These are phyloP conservation scores for Metschnikowia vanudenii DNA, from an alignment of 805 yeast species.

Conservation along the genomic window DNA sequence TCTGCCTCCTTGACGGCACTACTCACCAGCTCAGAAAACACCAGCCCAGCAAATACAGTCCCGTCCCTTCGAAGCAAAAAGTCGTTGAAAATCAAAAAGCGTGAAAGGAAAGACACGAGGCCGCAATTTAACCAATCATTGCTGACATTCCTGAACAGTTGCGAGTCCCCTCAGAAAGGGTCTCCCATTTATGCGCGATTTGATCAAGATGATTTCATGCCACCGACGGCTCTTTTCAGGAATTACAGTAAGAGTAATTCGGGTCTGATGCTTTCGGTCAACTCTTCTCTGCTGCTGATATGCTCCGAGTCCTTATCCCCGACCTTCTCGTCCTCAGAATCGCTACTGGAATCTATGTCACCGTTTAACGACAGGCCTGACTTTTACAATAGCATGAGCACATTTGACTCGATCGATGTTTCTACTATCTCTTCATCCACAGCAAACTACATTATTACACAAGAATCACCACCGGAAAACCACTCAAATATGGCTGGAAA, in stretches of 20 bases:
- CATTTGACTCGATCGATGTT: background rate
- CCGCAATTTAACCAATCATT: constrained; percentile 16
- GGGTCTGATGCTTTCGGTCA: constrained; percentile 24
- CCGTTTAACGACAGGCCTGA: constrained; percentile 28
- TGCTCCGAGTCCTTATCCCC: constrained; percentile 25
- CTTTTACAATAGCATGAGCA: constrained; percentile 21
- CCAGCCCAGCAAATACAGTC: constrained; percentile 9
- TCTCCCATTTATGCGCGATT: constrained; percentile 10
- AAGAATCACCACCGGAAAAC: background rate
- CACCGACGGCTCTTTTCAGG: constrained; percentile 21
- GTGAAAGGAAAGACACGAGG: constrained; percentile 13
- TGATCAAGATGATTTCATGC: constrained; percentile 19
- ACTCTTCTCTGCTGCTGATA: constrained; percentile 32
- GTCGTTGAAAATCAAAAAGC: constrained; percentile 17
- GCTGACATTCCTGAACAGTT: constrained; percentile 5
- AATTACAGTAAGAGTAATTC: constrained; percentile 18
- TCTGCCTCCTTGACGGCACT: constrained; percentile 18
- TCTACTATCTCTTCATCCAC: constrained; percentile 2
- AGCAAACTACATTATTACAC: background rate
- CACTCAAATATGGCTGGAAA: background rate
- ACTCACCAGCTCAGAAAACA: constrained; percentile 11
- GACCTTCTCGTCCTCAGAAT: constrained; percentile 31
- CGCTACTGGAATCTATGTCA: constrained; percentile 27
- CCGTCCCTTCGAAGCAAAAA: constrained; percentile 13
- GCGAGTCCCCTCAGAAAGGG: constrained; percentile 9